These are phyloP conservation scores for Cladosporium austrohemisphaericum DNA, from an alignment of 2,329 filamentous ascomycete genomes.

Conservation along the genomic window DNA sequence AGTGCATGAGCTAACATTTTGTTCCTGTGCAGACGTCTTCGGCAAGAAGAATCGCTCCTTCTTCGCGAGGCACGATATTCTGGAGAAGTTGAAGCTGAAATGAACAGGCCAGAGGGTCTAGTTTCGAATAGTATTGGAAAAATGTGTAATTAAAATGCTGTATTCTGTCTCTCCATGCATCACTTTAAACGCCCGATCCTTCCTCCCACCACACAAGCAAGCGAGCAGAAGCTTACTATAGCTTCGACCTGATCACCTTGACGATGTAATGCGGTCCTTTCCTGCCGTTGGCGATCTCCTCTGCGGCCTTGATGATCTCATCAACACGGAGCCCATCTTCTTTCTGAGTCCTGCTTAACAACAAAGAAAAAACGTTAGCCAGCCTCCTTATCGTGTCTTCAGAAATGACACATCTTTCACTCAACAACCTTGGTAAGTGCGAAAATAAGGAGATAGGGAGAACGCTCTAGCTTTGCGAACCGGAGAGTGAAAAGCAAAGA, in stretches of 20 bases:
- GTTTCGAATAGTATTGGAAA: neutral
- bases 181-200: neutral
- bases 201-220: neutral
- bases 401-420: too few relatives aligned
- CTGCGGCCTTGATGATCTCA: constrained; percentile 8
- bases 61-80: constrained; percentile 70
- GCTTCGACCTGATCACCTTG: constrained; percentile 6
- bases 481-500: too few relatives aligned
- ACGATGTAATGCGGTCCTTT: constrained; percentile 8
- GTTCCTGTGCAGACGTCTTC: constrained; percentile 59
- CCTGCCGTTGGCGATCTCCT: neutral
- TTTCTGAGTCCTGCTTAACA: constrained; percentile 4
- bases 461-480: too few relatives aligned
- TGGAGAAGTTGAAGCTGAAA: constrained; percentile 42
- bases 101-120: neutral
- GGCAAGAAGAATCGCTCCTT: constrained; percentile 74
- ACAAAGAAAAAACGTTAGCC: constrained; percentile 12
- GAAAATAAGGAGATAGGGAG: too few relatives aligned
- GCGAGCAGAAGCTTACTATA: too few relatives aligned
- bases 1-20: too few relatives aligned
- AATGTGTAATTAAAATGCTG: neutral
- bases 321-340: neutral
- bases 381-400: too few relatives aligned
- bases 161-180: neutral
- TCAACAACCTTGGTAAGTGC: too few relatives aligned